Conservation (phyloP, 2,329 filamentous ascomycete genomes). For the Plectosphaerella plurivora region DNA sequence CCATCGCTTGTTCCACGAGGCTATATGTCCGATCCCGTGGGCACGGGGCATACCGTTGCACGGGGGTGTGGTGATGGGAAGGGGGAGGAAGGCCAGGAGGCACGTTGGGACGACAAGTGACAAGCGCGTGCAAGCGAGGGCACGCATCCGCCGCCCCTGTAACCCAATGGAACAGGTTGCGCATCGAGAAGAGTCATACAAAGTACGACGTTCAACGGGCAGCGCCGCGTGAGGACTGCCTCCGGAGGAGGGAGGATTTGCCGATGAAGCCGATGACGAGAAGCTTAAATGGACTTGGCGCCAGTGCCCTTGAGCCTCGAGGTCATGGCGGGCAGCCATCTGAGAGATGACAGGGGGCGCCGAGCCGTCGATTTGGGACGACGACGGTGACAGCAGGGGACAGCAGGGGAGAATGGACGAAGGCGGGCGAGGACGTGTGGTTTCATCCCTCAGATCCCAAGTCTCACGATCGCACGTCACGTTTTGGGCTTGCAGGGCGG, state of each 20-base stretch:
- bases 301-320: neutral
- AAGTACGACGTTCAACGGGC: too few species aligned
- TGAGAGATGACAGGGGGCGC: neutral
- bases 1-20: too few species aligned
- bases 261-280: neutral
- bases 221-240: too few species aligned
- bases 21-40: too few species aligned
- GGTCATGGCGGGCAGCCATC: neutral
- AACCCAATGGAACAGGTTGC: neutral
- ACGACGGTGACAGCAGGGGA: neutral
- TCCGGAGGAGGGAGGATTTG: neutral
- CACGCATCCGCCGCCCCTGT: neutral
- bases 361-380: neutral
- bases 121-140: neutral
- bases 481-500: neutral
- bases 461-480: neutral
- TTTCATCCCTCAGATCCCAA: neutral
- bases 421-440: neutral
- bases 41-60: too few species aligned
- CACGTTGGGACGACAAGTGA: neutral
- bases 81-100: neutral
- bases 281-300: neutral
- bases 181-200: neutral
- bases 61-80: neutral
- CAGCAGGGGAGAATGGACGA: neutral